Base-by-base conservation (phyloP, 352 stramenopile species). In the Phytopythium kandeliae region DNA sequence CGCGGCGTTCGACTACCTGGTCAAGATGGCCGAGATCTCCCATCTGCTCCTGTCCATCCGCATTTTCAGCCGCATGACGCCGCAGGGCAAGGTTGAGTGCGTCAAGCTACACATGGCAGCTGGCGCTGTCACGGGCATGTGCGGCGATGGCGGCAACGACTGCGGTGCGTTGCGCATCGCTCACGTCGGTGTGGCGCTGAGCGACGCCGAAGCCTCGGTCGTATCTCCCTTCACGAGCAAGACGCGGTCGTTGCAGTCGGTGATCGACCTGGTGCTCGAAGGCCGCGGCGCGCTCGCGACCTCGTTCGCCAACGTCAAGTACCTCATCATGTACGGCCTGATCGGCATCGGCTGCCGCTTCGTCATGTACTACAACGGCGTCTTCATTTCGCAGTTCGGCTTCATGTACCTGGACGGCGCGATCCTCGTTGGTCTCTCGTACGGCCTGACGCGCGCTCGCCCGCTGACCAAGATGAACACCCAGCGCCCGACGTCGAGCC, bases 211-310 rank as follows among this genome's bases (percentile, higher is more conserved):
- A 49, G 89, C 86, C 0, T 94, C 79, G 37, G 78, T 89, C 22
- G 85, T 96, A 19, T 65, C 86, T 17, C 85, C 87, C 15, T 97
- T 97, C 54, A 96, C 86, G 1, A 95, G 79, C 57, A 73, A 89
- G 30, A 68, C 80, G n/a, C 96, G 95, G 53, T 64, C 50, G 9
- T 87, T 96, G 34, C 59, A 55, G 28, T 79, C 84, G 51, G 80
- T 96, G 5, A 60, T 73, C 1, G 78, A 82, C 48, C 63, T 97
- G 9, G 57, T 95, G 3, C 74, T 69, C n/a, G 89, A 97, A 57
- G 89, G 87, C 22, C 69, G 86, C 0, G 95, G 86, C 60, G 75
- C 86, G 15, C 59, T 97, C 12, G 67, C 62, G 25, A 82, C 71
- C 22, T 89, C 85, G 36, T 88, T 96, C 19, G 71, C 65, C 7